These are phyloP conservation scores for Cyclostephanos invisitatus DNA, from an alignment of 108 stramenopile genomes.

Conservation along the genomic window DNA sequence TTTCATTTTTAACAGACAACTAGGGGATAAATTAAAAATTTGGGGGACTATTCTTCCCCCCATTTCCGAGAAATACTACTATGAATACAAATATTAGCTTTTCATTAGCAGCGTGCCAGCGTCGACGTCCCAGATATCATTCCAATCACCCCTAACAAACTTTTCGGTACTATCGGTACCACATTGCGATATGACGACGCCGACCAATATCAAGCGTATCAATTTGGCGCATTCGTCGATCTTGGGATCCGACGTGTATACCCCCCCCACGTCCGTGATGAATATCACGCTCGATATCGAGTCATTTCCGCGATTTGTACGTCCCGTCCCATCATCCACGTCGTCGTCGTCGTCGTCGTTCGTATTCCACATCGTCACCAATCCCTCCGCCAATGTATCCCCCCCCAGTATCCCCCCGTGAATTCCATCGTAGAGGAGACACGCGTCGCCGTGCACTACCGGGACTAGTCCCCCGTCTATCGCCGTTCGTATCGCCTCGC, in stretches of 20 bases:
- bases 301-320: background rate
- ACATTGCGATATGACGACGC: slow-evolving; percentile 62
- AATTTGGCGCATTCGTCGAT: slow-evolving; percentile 49
- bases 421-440: slow-evolving; percentile 55
- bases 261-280: slow-evolving; percentile 81
- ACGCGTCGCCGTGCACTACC: slow-evolving; percentile 85
- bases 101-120: slow-evolving; percentile 23
- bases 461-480: slow-evolving; percentile 70
- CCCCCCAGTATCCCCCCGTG: slow-evolving; percentile 72
- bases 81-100: no score
- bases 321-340: slow-evolving; percentile 14
- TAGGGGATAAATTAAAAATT: no score
- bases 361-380: slow-evolving; percentile 50
- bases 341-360: no score
- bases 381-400: slow-evolving; percentile 61
- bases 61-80: no score
- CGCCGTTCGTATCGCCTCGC: slow-evolving; percentile 36
- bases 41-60: no score
- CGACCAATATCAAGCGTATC: slow-evolving; percentile 45
- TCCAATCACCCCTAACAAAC: slow-evolving; percentile 29
- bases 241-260: slow-evolving; percentile 66
- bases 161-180: slow-evolving; percentile 49
- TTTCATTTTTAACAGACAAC: no score
- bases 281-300: slow-evolving; percentile 56
- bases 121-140: slow-evolving; percentile 25